Base-by-base conservation (phyloP, 345 rosid genomes). In the Populus simonii region DNA sequence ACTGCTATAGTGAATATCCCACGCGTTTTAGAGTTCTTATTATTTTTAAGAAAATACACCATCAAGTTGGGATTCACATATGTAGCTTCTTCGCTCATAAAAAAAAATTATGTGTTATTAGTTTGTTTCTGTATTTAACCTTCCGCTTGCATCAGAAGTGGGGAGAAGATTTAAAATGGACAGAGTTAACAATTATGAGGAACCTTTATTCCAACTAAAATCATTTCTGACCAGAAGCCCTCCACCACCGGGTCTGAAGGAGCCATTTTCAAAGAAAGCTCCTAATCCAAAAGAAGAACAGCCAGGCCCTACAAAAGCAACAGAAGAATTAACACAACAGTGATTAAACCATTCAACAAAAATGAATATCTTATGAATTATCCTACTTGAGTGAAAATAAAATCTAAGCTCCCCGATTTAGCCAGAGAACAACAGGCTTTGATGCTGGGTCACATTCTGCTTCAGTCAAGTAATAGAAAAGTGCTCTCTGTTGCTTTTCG, bases 371-470 rank as follows among this genome's bases (percentile, higher is more conserved):
- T 53, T 18, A 23, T 53, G 59, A 53, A 20, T 53, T 9, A 53
- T 18, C 59, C 23, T 25, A 17, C 33, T 18, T 22, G 27, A 20
- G 22, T 10, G 59, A 31, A 0, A 1, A 51, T 31, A 9, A 9
- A 18, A 4, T 29, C 61, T 29, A 18, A 29, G 35, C 18, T 12
- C 75, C 75, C 61, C 75, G 67, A 73, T 73, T 73, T 9, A 57
- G 66, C 75, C 75, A 73, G 66, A 73, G 49, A 73, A 73, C 75
- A 9, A 72, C 41, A 55, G 67, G 75, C 33, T 57, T 73, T 22
- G 51, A 73, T 22, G 66, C 51, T 57, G 67, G 67, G 25, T 73
- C 33, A 7, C 33, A 29, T 55, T 73, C 67, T 73, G 75, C 75
- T 53, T 73, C 75, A 22, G 36, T 51, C 7, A 73, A 23, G 33